Conservation (phyloP, 352 stramenopile species). For the Hyaloperonospora brassicae region DNA sequence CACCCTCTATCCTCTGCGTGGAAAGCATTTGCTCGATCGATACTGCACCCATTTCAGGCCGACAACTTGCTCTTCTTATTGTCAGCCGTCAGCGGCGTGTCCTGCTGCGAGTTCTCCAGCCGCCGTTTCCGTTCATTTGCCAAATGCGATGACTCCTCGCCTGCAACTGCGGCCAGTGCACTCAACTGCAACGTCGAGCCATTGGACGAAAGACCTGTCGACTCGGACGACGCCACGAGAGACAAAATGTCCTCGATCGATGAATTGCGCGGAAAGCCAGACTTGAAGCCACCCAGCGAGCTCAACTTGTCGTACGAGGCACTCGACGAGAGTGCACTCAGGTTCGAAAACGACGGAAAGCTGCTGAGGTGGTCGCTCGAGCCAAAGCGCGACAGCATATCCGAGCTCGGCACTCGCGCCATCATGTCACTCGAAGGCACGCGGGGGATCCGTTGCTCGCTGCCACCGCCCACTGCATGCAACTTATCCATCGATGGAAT, state of each 20-base stretch:
- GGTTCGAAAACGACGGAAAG: slow-evolving; percentile 72
- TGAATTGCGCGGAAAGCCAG: slow-evolving; percentile 69
- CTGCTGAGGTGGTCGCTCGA: slow-evolving; percentile 61
- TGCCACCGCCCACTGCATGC: slow-evolving; percentile 28
- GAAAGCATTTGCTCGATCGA: slow-evolving; percentile 7
- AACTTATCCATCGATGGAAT: slow-evolving; percentile 69
- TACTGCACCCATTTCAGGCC: slow-evolving; percentile 21
- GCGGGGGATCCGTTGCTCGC: slow-evolving; percentile 41
- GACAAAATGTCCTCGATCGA: slow-evolving; percentile 85
- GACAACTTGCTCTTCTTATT: slow-evolving; percentile 57
- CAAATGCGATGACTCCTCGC: slow-evolving; percentile 53
- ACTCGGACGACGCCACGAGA: slow-evolving; percentile 71
- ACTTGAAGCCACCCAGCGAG: slow-evolving; percentile 39
- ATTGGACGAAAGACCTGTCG: slow-evolving; percentile 35
- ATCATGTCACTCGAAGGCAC: slow-evolving; percentile 66
- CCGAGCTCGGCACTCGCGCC: slow-evolving; percentile 53
- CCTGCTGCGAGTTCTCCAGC: slow-evolving; percentile 29
- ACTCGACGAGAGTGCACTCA: slow-evolving; percentile 52
- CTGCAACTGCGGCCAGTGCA: slow-evolving; percentile 51
- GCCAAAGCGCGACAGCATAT: slow-evolving; percentile 65
- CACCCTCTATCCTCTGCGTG: slow-evolving; percentile 12
- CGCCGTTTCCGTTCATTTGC: slow-evolving; percentile 56
- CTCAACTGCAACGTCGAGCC: slow-evolving; percentile 62
- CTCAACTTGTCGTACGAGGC: slow-evolving; percentile 74
- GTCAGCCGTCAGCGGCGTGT: slow-evolving; percentile 24